Conservation (phyloP, 2,329 filamentous ascomycete genomes). For the Diaporthe eres region DNA sequence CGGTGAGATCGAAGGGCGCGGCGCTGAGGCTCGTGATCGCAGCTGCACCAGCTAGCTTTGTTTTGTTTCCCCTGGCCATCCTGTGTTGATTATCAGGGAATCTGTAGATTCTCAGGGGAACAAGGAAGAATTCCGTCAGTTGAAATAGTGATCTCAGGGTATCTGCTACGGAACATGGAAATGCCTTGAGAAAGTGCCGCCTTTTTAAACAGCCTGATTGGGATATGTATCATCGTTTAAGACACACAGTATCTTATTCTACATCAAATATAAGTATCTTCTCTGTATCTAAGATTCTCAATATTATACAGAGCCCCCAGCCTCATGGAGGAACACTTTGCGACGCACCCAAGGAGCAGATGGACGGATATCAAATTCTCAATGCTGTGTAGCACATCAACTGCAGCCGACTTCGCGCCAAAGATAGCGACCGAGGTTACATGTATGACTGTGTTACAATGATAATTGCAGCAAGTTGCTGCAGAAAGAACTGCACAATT, state of each 20-base stretch:
- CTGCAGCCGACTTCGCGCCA: background rate
- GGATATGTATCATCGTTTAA: background rate
- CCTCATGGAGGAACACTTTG: background rate
- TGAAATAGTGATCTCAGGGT: background rate
- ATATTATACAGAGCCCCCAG: background rate
- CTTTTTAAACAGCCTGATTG: background rate
- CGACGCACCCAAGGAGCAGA: background rate
- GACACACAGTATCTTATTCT: background rate
- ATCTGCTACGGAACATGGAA: background rate
- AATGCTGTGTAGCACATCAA: background rate
- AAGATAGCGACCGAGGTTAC: background rate
- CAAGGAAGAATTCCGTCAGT: background rate
- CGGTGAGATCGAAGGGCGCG: background rate
- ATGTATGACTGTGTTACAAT: background rate
- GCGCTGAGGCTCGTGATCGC: background rate
- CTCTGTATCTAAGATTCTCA: background rate
- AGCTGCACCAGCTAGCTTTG: background rate
- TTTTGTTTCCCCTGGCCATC: background rate
- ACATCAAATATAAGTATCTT: background rate
- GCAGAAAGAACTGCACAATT: background rate
- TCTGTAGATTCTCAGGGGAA: background rate
- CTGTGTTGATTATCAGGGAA: background rate
- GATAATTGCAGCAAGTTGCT: background rate
- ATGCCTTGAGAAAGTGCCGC: background rate
- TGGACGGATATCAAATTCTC: background rate